Conservation (phyloP, 371 early-diverging fungal species). For the Rhizomucor pusillus region DNA sequence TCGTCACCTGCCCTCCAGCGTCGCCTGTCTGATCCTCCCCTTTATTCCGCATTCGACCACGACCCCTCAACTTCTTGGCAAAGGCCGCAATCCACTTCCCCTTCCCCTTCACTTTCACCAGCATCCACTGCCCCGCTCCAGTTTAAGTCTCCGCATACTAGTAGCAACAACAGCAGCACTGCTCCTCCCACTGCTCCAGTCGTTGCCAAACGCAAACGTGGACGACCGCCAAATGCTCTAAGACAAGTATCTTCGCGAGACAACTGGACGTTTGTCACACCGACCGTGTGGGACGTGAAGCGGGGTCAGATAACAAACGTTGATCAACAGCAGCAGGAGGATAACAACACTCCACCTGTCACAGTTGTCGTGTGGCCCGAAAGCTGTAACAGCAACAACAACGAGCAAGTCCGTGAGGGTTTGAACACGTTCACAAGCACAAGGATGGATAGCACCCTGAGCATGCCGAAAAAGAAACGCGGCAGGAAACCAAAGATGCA, state of each 20-base stretch:
- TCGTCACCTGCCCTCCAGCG: conserved; percentile 17
- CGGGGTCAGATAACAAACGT: neutral
- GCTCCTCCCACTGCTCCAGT: conserved; percentile 7
- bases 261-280: conserved; percentile 31
- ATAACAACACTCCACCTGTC: conserved; percentile 1
- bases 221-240: conserved; percentile 39
- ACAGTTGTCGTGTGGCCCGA: conserved; percentile 15
- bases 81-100: conserved; percentile 10
- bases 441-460: conserved; percentile 35
- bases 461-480: conserved; percentile 46
- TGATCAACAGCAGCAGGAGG: conserved; percentile 5
- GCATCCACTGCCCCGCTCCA: conserved; percentile 8
- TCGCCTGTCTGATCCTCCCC: conserved; percentile 24
- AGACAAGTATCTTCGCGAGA: conserved; percentile 23
- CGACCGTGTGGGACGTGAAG: conserved; percentile 34
- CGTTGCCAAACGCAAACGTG: conserved; percentile 35
- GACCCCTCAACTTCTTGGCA: conserved; percentile 14
- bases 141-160: conserved; percentile 6
- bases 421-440: conserved; percentile 37
- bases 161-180: neutral
- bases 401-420: conserved; percentile 1
- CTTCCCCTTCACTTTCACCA: conserved; percentile 14
- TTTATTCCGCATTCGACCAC: conserved; percentile 21
- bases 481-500: conserved; percentile 49
- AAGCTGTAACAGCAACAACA: conserved; percentile 5